Percentiles rank a stretch among this genome's conserved stretches.
These are phyloP conservation scores for Dianthus caryophyllus DNA, from an alignment of 148 eudicot genomes.

Conservation along the genomic window DNA sequence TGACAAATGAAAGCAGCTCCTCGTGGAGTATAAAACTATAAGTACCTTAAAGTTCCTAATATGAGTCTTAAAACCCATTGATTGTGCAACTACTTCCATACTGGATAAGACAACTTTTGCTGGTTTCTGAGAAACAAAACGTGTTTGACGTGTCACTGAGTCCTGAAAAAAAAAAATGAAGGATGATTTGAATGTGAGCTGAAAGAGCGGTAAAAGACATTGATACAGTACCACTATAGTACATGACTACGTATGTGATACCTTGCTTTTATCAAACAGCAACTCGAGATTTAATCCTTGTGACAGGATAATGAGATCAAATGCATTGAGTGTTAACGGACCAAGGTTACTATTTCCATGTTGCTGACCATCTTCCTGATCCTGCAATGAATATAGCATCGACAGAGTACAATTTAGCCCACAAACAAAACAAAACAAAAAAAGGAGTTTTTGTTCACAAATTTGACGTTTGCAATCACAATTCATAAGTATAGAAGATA, in stretches of 20 bases:
- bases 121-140: slow-evolving; percentile 83
- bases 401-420: neutral
- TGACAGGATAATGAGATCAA: slow-evolving; percentile 83
- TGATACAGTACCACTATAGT: neutral
- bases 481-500: neutral
- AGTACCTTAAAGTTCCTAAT: slow-evolving; percentile 87
- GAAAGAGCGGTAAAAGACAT: neutral
- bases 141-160: slow-evolving; percentile 71
- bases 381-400: slow-evolving; percentile 38
- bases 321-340: slow-evolving; percentile 84
- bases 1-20: neutral
- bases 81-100: slow-evolving; percentile 96
- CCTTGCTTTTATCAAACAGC: slow-evolving; percentile 79
- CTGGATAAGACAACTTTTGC: slow-evolving; percentile 79
- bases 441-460: neutral
- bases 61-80: slow-evolving; percentile 98
- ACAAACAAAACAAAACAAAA: neutral
- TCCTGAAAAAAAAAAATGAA: slow-evolving; percentile 42
- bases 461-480: neutral
- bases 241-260: slow-evolving; percentile 14
- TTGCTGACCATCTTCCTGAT: slow-evolving; percentile 43
- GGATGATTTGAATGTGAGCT: neutral
- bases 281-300: slow-evolving; percentile 87
- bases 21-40: neutral
- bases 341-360: slow-evolving; percentile 50